These are phyloP conservation scores for Geosmithia putterillii DNA, from an alignment of 2,329 filamentous ascomycete genomes.

Conservation along the genomic window DNA sequence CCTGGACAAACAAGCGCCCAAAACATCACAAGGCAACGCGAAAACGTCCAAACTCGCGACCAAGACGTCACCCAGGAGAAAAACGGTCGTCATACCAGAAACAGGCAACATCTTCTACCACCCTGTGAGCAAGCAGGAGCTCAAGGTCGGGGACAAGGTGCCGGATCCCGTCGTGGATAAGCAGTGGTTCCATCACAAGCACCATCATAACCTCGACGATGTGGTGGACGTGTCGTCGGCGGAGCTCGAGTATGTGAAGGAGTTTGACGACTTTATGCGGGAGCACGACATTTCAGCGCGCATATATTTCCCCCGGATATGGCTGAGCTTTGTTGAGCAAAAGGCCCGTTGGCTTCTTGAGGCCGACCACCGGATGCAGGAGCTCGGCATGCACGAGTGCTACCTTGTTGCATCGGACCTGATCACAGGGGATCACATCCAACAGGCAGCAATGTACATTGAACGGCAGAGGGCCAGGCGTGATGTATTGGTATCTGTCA, in stretches of 20 bases:
- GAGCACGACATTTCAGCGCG: constrained; percentile 36
- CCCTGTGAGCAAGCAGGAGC: constrained; percentile 38
- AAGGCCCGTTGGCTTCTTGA: constrained; percentile 40
- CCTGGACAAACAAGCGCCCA: not conserved
- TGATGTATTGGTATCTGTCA: not conserved
- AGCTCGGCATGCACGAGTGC: constrained; percentile 42
- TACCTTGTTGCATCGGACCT: constrained; percentile 36
- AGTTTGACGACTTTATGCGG: constrained; percentile 45
- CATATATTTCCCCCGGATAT: constrained; percentile 37
- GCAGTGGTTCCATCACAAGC: constrained; percentile 45
- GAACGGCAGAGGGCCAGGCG: constrained; percentile 25
- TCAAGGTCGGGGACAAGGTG: constrained; percentile 35
- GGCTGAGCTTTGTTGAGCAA: constrained; percentile 36
- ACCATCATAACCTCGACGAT: constrained; percentile 43
- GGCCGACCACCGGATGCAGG: constrained; percentile 32
- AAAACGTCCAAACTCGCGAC: not conserved
- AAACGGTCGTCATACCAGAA: constrained; percentile 30
- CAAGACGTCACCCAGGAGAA: constrained; percentile 1
- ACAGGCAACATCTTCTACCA: constrained; percentile 43
- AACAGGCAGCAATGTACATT: constrained; percentile 28
- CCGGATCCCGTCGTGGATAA: constrained; percentile 31
- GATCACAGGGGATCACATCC: constrained; percentile 29
- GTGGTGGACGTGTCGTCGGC: constrained; percentile 40
- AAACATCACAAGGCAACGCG: no score
- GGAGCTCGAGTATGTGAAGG: constrained; percentile 46